Conservation (phyloP, 2,329 filamentous ascomycete species). For the Calonectria pteridis region DNA sequence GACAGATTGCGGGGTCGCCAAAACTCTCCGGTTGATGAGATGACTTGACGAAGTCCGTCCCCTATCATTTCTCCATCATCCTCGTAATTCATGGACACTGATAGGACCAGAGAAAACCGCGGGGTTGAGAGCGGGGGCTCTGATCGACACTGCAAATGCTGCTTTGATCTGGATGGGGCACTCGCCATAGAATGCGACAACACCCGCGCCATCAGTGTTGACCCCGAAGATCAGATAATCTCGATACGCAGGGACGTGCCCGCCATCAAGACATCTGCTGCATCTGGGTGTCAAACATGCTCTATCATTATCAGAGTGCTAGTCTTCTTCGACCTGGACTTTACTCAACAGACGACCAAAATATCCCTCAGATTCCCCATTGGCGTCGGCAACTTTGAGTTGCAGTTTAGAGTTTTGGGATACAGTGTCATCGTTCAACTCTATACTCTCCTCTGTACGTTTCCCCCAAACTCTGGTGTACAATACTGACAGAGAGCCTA, state of each 20-base stretch:
- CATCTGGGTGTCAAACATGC: constrained; percentile 26
- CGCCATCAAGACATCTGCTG: neutral
- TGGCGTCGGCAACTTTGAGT: constrained; percentile 29
- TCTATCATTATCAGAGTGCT: constrained; percentile 23
- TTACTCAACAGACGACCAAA: neutral
- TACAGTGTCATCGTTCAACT: constrained; percentile 20
- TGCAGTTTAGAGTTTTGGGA: constrained; percentile 7
- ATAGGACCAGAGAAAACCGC: no score
- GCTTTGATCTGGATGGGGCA: constrained; percentile 23
- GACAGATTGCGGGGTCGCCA: neutral
- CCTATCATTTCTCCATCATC: neutral
- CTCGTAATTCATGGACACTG: neutral
- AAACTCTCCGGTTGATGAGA: neutral
- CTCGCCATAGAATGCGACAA: neutral
- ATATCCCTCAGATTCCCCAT: constrained; percentile 26
- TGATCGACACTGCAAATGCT: constrained; percentile 13
- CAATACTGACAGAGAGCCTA: neutral
- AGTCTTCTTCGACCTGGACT: constrained; percentile 5
- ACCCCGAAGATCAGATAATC: neutral
- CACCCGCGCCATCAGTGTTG: constrained; percentile 12
- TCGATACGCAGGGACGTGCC: neutral
- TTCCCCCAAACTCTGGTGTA: rapidly evolving
- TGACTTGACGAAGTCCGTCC: neutral
- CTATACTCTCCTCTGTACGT: constrained; percentile 25
- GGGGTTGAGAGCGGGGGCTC: neutral